Evolutionary conservation across 495 filamentous ascomycete genomes (phyloP).

Genomic region (Penicillium pulvis): DNA sequence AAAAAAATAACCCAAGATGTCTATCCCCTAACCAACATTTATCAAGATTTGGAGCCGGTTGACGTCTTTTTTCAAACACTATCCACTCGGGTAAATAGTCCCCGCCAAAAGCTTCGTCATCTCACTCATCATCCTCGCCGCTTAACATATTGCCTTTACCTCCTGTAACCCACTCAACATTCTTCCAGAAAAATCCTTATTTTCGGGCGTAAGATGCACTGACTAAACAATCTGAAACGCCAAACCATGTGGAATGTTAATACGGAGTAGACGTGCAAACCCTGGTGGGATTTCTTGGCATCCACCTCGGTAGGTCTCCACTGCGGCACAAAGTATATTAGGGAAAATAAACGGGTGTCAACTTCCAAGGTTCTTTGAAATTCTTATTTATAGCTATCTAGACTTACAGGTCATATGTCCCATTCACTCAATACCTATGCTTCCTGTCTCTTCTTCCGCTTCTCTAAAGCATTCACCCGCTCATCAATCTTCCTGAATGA

Average conservation of each 20-base stretch:
- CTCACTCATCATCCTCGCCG: neutral
- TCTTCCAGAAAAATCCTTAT: too few species aligned
- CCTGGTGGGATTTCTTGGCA: neutral
- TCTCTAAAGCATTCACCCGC: conserved; percentile 13
- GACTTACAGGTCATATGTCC: neutral
- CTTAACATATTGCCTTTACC: neutral
- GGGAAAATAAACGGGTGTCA: neutral
- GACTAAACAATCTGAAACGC: conserved; percentile 2
- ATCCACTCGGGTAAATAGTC: neutral
- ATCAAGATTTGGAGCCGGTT: neutral
- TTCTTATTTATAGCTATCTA: too few species aligned
- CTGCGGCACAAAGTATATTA: neutral
- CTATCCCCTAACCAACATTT: too few species aligned
- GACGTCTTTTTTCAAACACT: neutral
- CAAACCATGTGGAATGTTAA: neutral
- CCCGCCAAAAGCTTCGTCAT: conserved; percentile 2
- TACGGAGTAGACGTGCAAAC: neutral
- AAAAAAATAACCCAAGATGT: too few species aligned
- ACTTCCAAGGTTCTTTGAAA: neutral
- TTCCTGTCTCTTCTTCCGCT: conserved; percentile 11
- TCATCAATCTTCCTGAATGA: conserved; percentile 15
- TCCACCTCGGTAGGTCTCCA: neutral
- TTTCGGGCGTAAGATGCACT: neutral
- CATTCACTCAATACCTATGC: neutral
- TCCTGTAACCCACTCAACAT: too few species aligned